Percentiles rank a stretch among this genome's conserved stretches.
Evolutionary conservation across 148 eudicot genomes (phyloP).

Genomic region (Chenopodium album): DNA sequence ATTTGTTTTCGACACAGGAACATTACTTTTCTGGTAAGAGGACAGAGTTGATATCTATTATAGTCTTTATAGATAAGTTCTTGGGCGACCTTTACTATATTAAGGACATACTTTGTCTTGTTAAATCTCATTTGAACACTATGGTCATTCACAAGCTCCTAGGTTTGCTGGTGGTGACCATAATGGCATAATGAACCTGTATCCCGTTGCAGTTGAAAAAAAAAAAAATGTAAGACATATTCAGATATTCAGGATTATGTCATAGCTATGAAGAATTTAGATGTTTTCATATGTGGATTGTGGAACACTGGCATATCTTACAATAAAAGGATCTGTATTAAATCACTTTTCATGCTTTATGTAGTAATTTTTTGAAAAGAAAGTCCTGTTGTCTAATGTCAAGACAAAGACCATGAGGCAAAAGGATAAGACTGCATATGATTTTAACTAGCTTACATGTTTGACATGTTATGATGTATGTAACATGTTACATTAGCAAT

Average conservation of each 20-base stretch:
- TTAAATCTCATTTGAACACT: conserved; percentile 36
- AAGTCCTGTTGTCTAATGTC: no score
- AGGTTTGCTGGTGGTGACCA: conserved; percentile 50
- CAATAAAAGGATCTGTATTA: background rate
- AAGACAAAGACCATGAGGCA: no score
- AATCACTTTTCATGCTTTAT: background rate
- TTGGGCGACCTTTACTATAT: conserved; percentile 51
- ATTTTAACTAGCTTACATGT: no score
- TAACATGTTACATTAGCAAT: background rate
- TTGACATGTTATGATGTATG: no score
- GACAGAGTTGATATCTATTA: conserved; percentile 25
- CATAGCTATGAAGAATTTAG: background rate
- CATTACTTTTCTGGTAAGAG: conserved; percentile 29
- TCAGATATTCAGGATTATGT: conserved; percentile 4
- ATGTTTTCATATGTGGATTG: no score
- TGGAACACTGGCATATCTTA: no score
- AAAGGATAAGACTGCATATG: no score
- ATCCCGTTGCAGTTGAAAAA: conserved; percentile 29
- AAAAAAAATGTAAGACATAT: conserved; percentile 39
- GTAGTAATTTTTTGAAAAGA: background rate
- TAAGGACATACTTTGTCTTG: conserved; percentile 44
- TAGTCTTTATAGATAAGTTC: conserved; percentile 30
- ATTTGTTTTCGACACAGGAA: conserved; percentile 34
- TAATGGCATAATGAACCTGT: conserved; percentile 40
- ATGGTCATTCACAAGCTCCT: conserved; percentile 42